Base-by-base conservation (phyloP, 805 yeast species). In the Wickerhamiella brachini region DNA sequence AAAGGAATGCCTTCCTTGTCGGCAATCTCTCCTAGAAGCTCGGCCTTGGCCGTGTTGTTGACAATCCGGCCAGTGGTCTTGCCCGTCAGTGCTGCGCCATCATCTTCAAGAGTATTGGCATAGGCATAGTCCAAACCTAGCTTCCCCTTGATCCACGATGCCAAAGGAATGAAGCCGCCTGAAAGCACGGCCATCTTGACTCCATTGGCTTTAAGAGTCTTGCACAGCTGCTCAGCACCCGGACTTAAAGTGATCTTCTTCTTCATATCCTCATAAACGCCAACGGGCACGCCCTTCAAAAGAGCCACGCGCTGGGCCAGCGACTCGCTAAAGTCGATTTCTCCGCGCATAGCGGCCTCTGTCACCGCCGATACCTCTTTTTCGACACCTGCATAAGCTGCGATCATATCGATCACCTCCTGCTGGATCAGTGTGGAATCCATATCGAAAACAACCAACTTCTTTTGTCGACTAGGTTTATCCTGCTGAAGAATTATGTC, bases 311-410 rank as follows among this genome's bases (percentile, higher is more conserved):
- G 76, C 63, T 78, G 78, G 1, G 72, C 71, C 47, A 93, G 70
- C 0, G 95, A 85, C 57, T 84, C 85, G 55, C 77, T 79, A 72
- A 93, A 93, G 64, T 93, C 97, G 18, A 93, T 71, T 63, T 90
- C 95, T 24, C 97, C 97, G 60, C 90, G 89, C 99, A 93, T 93
- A 20, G 98, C 97, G 23, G 86, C 74, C 41, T 83, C 86, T 2
- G 99, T 93, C 59, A 93, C 89, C 29, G 75, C 83, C 5, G 90
- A 84, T 6, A 93, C 98, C 64, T 86, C 73, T 5, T 75, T 79
- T 62, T 93, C 96, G 34, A 93, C 95, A 57, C 77, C 75, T n/a
- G 96, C 97, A 60, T 85, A 83, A 0, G 87, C 87, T 2, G 98
- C 98, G 57, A 93, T 90, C 62, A 93, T 68, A 63, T 93, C 99